These are phyloP conservation scores for Pythium myriotylum DNA, from an alignment of 352 stramenopile species.

Conservation along the genomic window DNA sequence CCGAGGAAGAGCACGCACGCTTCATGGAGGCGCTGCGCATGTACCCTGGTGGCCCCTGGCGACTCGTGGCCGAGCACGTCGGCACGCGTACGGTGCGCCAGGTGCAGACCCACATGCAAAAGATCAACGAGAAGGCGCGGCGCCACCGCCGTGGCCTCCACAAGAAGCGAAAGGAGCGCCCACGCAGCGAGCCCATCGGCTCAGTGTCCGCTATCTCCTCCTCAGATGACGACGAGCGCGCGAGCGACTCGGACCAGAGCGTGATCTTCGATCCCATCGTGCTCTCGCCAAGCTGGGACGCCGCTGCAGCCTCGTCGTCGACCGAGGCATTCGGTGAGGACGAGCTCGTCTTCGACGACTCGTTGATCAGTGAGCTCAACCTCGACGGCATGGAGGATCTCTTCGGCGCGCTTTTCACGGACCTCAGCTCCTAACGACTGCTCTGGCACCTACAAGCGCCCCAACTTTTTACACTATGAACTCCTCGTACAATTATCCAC, in stretches of 20 bases:
- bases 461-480: not conserved
- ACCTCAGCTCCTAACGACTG: conserved; percentile 18
- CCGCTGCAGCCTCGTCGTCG: not conserved
- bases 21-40: conserved; percentile 31
- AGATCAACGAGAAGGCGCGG: conserved; percentile 27
- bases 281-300: conserved; percentile 14
- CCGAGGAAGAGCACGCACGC: conserved; percentile 31
- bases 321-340: conserved; percentile 9
- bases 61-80: conserved; percentile 20
- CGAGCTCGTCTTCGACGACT: conserved; percentile 13
- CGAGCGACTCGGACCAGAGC: conserved; percentile 9
- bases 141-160: conserved; percentile 24
- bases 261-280: conserved; percentile 25
- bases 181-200: conserved; percentile 20
- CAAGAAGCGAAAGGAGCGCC: conserved; percentile 19
- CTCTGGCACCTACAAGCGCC: no score
- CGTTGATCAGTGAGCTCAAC: conserved; percentile 20
- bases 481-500: conserved; percentile 2
- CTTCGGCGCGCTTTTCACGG: conserved; percentile 11
- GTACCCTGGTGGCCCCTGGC: conserved; percentile 27
- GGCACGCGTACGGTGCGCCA: conserved; percentile 27
- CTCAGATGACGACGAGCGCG: conserved; percentile 15
- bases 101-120: conserved; percentile 31
- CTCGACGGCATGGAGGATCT: conserved; percentile 23
- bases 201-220: conserved; percentile 6